These are phyloP conservation scores for Vigna unguiculata DNA, from an alignment of 306 rosid species.

Conservation along the genomic window DNA sequence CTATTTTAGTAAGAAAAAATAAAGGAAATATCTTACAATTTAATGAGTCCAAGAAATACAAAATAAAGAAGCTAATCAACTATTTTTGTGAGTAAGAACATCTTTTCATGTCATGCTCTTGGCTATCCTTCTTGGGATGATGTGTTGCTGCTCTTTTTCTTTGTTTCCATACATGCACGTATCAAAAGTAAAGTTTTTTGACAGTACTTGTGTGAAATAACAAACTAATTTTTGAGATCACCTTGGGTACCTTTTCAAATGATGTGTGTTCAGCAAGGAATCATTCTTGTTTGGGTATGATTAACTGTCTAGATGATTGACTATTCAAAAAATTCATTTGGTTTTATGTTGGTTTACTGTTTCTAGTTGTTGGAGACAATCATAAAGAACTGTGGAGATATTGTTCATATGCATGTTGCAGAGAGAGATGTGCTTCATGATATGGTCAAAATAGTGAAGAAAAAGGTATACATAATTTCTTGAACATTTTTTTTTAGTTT, in stretches of 20 bases:
- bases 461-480: constrained; percentile 73
- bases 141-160: too few species aligned
- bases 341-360: constrained; percentile 56
- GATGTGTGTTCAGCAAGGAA: constrained; percentile 4
- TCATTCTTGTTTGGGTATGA: constrained; percentile 27
- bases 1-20: too few species aligned
- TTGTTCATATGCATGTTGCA: constrained; percentile 98
- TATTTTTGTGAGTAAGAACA: too few species aligned
- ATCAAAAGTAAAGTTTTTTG: not conserved
- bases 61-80: too few species aligned
- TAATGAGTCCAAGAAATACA: too few species aligned
- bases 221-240: constrained; percentile 7
- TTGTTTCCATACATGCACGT: too few species aligned
- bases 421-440: constrained; percentile 95
- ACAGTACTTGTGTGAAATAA: constrained; percentile 6
- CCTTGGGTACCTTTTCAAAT: not conserved
- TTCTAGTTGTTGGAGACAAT: constrained; percentile 92
- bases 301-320: constrained; percentile 16
- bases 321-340: constrained; percentile 40
- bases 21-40: too few species aligned
- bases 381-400: constrained; percentile 96
- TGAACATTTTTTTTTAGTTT: constrained; percentile 32
- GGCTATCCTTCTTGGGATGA: too few species aligned
- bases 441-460: constrained; percentile 90
- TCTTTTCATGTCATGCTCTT: too few species aligned